These are phyloP conservation scores for Amaranthus cruentus DNA, from an alignment of 148 eudicot species.

Conservation along the genomic window DNA sequence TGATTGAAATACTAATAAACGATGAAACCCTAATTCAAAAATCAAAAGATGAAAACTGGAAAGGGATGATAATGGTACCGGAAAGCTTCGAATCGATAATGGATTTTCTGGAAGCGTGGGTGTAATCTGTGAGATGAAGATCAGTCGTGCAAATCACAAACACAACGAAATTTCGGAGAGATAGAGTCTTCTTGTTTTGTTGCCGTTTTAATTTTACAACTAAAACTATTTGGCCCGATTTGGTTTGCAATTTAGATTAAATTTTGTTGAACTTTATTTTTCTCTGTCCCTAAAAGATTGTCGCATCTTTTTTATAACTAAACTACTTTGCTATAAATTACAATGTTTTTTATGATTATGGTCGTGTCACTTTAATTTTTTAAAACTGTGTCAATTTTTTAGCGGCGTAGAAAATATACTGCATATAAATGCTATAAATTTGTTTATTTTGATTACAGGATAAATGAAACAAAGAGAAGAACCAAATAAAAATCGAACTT, in stretches of 20 bases:
- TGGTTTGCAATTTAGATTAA: neutral
- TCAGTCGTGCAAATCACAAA: conserved; percentile 16
- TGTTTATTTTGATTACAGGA: too few species aligned
- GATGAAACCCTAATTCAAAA: too few species aligned
- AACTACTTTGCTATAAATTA: too few species aligned
- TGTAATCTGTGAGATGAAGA: neutral
- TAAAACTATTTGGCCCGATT: neutral
- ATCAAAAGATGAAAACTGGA: neutral
- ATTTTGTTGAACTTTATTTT: neutral
- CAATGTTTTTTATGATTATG: too few species aligned
- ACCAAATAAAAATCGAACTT: too few species aligned
- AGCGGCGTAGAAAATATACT: too few species aligned
- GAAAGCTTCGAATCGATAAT: neutral
- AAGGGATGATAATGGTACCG: neutral
- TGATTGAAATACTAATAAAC: neutral
- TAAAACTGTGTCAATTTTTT: too few species aligned
- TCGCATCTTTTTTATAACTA: too few species aligned
- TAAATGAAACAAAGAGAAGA: too few species aligned
- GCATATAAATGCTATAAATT: too few species aligned
- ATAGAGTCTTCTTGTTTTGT: conserved; percentile 7
- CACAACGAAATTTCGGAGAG: neutral
- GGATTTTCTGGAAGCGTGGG: neutral
- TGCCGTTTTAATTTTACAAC: neutral
- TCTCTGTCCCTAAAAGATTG: too few species aligned
- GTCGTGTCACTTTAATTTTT: too few species aligned